phyloP scores from a whole-genome alignment of 768 basidiomycete genomes.

The Serendipita vermifera region DNA sequence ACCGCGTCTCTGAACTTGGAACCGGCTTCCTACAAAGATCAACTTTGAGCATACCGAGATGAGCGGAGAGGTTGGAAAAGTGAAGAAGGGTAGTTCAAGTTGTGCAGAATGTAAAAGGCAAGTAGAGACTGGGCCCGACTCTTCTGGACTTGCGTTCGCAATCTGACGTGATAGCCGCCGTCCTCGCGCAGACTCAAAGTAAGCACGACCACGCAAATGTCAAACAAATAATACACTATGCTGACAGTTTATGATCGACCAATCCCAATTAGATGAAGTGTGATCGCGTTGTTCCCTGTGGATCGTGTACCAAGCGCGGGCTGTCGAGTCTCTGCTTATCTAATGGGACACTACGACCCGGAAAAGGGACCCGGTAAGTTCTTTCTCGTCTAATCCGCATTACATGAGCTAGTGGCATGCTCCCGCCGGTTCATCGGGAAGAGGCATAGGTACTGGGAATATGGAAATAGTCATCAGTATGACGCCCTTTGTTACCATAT shows the following conservation, averaged over 20 bases:
- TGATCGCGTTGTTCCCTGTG: slow-evolving; percentile 1
- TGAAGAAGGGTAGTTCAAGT: neutral
- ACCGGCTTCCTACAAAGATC: neutral
- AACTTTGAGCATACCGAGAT: neutral
- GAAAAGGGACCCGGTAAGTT: neutral
- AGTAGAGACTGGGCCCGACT: neutral
- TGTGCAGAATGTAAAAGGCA: slow-evolving; percentile 9
- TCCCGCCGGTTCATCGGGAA: no score
- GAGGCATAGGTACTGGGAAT: no score
- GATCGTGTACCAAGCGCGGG: neutral
- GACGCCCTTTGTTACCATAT: no score
- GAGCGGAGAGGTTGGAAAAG: neutral
- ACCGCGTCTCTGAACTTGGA: neutral
- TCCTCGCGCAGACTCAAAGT: neutral
- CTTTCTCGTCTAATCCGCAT: neutral
- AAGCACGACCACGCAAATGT: neutral
- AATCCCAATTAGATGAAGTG: slow-evolving; percentile 3
- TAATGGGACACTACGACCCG: neutral
- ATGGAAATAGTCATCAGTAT: no score
- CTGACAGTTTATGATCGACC: neutral
- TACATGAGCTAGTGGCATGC: no score
- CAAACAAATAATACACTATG: neutral
- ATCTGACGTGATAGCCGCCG: neutral
- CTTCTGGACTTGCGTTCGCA: neutral
- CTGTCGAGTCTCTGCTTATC: neutral